These are phyloP conservation scores for Xylaria sp. DNA, from an alignment of 2,329 filamentous ascomycete species.

Conservation along the genomic window DNA sequence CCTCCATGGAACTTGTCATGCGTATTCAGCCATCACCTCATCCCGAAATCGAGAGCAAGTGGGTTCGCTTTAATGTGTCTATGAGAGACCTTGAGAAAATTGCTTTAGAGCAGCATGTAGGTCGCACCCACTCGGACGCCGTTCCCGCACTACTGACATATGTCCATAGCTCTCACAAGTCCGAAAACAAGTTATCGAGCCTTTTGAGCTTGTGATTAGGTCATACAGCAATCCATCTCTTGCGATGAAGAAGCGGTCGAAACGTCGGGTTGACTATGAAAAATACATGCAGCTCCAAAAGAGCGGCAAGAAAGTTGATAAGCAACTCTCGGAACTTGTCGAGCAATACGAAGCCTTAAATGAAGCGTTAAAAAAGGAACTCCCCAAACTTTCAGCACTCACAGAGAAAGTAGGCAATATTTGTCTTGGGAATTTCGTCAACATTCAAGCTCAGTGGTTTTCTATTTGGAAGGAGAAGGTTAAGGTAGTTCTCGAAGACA, in stretches of 20 bases:
- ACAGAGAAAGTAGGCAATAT: slow-evolving; percentile 87
- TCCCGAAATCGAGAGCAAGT: slow-evolving; percentile 91
- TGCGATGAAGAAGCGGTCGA: slow-evolving; percentile 93
- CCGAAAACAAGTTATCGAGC: slow-evolving; percentile 84
- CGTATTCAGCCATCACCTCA: slow-evolving; percentile 76
- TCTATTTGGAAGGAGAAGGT: slow-evolving; percentile 86
- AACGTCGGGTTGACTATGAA: slow-evolving; percentile 90
- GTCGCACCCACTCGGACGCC: slow-evolving; percentile 44
- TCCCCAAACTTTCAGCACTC: slow-evolving; percentile 83
- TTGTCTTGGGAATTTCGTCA: slow-evolving; percentile 84
- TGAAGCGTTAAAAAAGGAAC: slow-evolving; percentile 90
- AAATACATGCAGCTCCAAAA: slow-evolving; percentile 82
- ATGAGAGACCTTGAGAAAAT: slow-evolving; percentile 87
- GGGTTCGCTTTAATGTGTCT: slow-evolving; percentile 88
- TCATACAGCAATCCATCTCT: slow-evolving; percentile 85
- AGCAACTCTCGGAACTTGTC: slow-evolving; percentile 83
- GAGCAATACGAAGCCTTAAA: slow-evolving; percentile 93
- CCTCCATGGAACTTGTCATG: slow-evolving; percentile 85
- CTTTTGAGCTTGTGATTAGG: slow-evolving; percentile 81
- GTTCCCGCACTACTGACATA: slow-evolving; percentile 43
- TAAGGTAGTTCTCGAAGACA: slow-evolving; percentile 75
- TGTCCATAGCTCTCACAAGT: slow-evolving; percentile 68
- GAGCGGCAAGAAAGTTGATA: slow-evolving; percentile 85
- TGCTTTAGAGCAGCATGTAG: slow-evolving; percentile 85
- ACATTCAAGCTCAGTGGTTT: slow-evolving; percentile 86